A percentile compares a stretch with the other conserved stretches of the same genome.
These are phyloP conservation scores for Tuber calosporum DNA, from an alignment of 495 filamentous ascomycete genomes.

Conservation along the genomic window DNA sequence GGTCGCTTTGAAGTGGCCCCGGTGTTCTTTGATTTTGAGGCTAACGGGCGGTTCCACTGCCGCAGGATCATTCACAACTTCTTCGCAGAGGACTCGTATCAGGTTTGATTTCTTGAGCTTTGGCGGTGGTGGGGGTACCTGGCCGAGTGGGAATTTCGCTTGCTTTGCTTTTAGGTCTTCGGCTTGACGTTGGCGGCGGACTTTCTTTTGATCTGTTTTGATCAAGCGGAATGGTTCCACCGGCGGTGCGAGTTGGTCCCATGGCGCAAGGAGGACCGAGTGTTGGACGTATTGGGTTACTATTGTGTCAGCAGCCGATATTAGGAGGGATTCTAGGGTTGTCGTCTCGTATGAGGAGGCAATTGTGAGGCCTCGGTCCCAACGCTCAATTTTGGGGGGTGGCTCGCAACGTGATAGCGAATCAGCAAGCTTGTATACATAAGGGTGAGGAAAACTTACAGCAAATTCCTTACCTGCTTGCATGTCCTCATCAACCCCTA, in stretches of 20 bases:
- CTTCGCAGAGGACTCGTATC: conserved; percentile 94
- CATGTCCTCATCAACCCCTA: conserved; percentile 81
- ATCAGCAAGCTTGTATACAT: not conserved
- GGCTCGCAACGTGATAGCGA: conserved; percentile 45
- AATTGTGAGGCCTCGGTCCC: conserved; percentile 81
- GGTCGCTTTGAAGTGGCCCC: conserved; percentile 68
- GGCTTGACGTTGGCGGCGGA: conserved; percentile 82
- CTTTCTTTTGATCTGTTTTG: conserved; percentile 78
- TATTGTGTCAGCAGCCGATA: conserved; percentile 70
- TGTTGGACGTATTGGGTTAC: conserved; percentile 87
- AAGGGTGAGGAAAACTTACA: conserved; percentile 43
- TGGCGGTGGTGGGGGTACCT: conserved; percentile 78
- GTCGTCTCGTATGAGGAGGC: conserved; percentile 66
- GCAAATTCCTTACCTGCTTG: conserved; percentile 82
- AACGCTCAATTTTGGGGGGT: conserved; percentile 91
- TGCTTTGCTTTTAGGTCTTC: conserved; percentile 90
- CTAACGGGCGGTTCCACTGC: conserved; percentile 93
- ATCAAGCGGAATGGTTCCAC: conserved; percentile 92
- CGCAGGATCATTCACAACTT: conserved; percentile 95
- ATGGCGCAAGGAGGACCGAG: conserved; percentile 82
- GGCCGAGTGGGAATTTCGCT: conserved; percentile 84
- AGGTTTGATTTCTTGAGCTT: conserved; percentile 94
- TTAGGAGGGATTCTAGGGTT: conserved; percentile 58
- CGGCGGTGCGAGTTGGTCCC: conserved; percentile 68
- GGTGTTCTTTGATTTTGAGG: conserved; percentile 77